A percentile compares a stretch with the other conserved stretches of the same genome.
Conservation (phyloP, 441 rosid genomes). For the Geranium incanum region DNA sequence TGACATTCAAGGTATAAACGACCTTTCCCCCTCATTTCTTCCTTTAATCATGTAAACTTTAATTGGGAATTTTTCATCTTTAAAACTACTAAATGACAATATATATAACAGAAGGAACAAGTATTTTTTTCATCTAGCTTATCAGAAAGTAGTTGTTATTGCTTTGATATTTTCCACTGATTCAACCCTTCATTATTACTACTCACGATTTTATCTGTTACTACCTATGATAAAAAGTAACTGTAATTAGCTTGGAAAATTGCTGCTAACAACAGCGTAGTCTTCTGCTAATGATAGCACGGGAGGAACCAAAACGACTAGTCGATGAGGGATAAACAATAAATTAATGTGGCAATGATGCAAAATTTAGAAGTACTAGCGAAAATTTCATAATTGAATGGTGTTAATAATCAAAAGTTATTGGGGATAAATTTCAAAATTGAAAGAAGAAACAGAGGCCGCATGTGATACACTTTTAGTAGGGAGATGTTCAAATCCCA, state of each 20-base stretch:
- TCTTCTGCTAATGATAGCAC: too few relatives aligned
- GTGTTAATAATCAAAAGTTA: too few relatives aligned
- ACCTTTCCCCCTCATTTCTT: not conserved
- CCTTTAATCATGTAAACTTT: not conserved
- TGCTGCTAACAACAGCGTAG: too few relatives aligned
- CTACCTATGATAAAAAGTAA: not conserved
- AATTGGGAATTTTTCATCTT: not conserved
- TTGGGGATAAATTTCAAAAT: not conserved
- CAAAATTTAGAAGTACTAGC: too few relatives aligned
- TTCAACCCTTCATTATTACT: not conserved
- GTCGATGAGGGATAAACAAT: too few relatives aligned
- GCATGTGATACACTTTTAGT: too few relatives aligned
- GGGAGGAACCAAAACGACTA: too few relatives aligned
- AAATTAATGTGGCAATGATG: too few relatives aligned
- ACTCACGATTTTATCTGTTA: slow-evolving; percentile 1
- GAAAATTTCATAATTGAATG: too few relatives aligned
- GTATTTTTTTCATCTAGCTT: not conserved
- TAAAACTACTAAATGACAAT: slow-evolving; percentile 2
- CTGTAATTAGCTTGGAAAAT: not conserved
- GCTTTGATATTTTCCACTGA: not conserved
- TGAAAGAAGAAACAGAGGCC: not conserved
- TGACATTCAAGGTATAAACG: slow-evolving; percentile 64
- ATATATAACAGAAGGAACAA: not conserved
- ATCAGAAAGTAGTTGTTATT: not conserved
- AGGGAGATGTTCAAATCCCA: too few relatives aligned